Evolutionary conservation across 805 yeast genomes (phyloP).

Genomic region (Grigorovia transvaalensis): DNA sequence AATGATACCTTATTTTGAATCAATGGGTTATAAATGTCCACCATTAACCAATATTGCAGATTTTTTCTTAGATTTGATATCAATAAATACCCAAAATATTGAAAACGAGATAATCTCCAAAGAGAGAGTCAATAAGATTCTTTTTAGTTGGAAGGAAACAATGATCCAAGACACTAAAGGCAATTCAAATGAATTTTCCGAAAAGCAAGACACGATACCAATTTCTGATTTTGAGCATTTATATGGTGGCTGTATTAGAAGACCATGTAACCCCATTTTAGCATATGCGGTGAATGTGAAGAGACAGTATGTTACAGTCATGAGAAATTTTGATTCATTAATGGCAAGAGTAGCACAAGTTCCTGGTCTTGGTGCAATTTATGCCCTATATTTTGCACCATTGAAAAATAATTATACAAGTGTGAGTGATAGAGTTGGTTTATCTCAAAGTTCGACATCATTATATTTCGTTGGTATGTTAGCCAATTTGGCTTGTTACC

Average conservation of each 20-base stretch:
- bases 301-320: conserved; percentile 31
- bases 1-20: conserved; percentile 39
- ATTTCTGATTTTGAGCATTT: conserved; percentile 9
- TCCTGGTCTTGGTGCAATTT: conserved; percentile 50
- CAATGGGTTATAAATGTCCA: conserved; percentile 49
- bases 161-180: neutral
- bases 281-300: conserved; percentile 33
- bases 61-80: conserved; percentile 57
- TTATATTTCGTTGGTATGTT: conserved; percentile 72
- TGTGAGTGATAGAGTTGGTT: conserved; percentile 58
- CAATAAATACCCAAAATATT: conserved; percentile 40
- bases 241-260: conserved; percentile 14
- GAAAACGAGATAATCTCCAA: conserved; percentile 33
- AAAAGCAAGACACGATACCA: conserved; percentile 5
- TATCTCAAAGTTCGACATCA: conserved; percentile 63
- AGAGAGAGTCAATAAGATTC: conserved; percentile 31
- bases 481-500: conserved; percentile 67
- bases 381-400: conserved; percentile 60
- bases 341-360: conserved; percentile 58
- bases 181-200: neutral
- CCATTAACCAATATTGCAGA: conserved; percentile 62
- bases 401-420: conserved; percentile 38
- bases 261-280: conserved; percentile 11
- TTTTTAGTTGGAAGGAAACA: conserved; percentile 30
- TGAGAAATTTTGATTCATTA: conserved; percentile 46